Percentiles rank a stretch among this genome's conserved stretches.
phyloP scores from a whole-genome alignment of 2,329 filamentous ascomycete species.

The Cladophialophora chaetospira region DNA sequence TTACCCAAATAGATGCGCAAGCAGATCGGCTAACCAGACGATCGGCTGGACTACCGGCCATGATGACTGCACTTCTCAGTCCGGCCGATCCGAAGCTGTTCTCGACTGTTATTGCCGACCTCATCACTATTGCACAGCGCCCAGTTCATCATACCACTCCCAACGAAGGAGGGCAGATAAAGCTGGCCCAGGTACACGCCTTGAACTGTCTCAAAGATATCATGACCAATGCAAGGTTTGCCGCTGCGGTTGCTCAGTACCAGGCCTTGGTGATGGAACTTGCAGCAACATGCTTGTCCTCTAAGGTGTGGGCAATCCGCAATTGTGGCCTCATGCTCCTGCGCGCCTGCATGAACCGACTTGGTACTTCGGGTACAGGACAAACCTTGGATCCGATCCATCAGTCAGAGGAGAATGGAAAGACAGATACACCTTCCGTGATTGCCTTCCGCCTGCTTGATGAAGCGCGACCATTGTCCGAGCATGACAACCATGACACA shows the following conservation, averaged over 20 bases:
- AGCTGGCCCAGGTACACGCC: conserved; percentile 88
- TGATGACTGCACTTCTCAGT: conserved; percentile 78
- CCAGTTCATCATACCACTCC: conserved; percentile 21
- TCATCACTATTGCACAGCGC: conserved; percentile 22
- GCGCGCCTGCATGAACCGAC: conserved; percentile 61
- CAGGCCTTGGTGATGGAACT: conserved; percentile 74
- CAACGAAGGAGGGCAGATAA: conserved; percentile 47
- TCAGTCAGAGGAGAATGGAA: neutral
- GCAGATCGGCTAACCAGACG: conserved; percentile 79
- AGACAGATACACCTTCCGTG: neutral
- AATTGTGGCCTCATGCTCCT: conserved; percentile 92
- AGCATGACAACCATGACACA: neutral
- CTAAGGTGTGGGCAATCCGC: conserved; percentile 86
- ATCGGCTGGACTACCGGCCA: conserved; percentile 86
- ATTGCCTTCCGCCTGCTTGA: conserved; percentile 21
- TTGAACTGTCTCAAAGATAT: conserved; percentile 92
- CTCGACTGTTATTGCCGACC: conserved; percentile 59
- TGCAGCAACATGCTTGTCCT: conserved; percentile 77
- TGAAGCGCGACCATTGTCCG: neutral
- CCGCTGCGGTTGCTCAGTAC: conserved; percentile 71
- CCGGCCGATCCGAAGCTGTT: conserved; percentile 65
- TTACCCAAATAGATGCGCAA: conserved; percentile 72
- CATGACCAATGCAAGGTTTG: conserved; percentile 78
- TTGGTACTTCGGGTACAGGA: conserved; percentile 36
- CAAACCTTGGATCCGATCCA: neutral